These are phyloP conservation scores for Aspergillus sparsus DNA, from an alignment of 495 filamentous ascomycete species.

Conservation along the genomic window DNA sequence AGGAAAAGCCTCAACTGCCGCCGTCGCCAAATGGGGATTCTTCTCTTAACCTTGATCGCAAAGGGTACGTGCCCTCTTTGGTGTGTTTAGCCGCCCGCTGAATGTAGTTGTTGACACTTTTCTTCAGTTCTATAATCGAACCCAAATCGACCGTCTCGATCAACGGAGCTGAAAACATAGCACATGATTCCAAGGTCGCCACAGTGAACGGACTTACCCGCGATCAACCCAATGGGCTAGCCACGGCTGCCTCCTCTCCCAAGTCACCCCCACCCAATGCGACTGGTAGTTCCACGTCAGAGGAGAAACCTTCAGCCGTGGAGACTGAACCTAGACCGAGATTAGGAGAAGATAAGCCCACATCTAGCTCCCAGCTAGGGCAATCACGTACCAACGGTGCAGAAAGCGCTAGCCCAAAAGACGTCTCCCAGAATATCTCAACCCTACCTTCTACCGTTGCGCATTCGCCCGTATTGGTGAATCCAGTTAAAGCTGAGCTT, in stretches of 20 bases:
- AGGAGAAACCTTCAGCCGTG: slow-evolving; percentile 20
- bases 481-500: slow-evolving; percentile 34
- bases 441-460: slow-evolving; percentile 14
- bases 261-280: slow-evolving; percentile 34
- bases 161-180: slow-evolving; percentile 19
- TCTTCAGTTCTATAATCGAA: slow-evolving; percentile 23
- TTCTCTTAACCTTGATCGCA: slow-evolving; percentile 31
- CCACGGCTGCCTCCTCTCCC: slow-evolving; percentile 34
- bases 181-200: slow-evolving; percentile 20
- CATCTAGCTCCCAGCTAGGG: slow-evolving; percentile 6
- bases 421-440: slow-evolving; percentile 19
- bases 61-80: slow-evolving; percentile 31
- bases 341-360: slow-evolving; percentile 6
- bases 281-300: slow-evolving; percentile 16
- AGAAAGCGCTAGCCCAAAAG: slow-evolving; percentile 24
- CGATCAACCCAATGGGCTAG: slow-evolving; percentile 33
- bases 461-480: slow-evolving; percentile 13
- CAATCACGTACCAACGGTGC: slow-evolving; percentile 13
- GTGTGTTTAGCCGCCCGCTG: not conserved
- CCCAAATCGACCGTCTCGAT: slow-evolving; percentile 23
- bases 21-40: slow-evolving; percentile 43
- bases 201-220: slow-evolving; percentile 37
- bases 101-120: slow-evolving; percentile 21
- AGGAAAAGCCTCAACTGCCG: slow-evolving; percentile 50
- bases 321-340: slow-evolving; percentile 18